phyloP scores from a whole-genome alignment of 202 grass and related monocot species.

The Zoysia matrella region DNA sequence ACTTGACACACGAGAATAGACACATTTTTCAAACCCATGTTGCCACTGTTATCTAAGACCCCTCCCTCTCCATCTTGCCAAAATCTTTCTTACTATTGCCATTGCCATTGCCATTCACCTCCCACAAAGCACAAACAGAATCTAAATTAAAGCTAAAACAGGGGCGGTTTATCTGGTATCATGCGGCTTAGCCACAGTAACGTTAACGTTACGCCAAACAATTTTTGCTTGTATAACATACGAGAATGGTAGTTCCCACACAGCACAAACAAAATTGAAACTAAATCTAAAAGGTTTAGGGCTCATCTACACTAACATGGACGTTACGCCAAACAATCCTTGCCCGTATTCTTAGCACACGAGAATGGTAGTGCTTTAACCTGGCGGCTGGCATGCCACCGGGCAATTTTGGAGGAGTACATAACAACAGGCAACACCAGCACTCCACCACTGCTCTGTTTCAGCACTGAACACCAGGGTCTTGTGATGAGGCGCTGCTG shows the following conservation, averaged over 20 bases:
- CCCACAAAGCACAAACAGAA: not conserved
- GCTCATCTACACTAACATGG: too few relatives aligned
- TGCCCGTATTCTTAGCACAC: not conserved
- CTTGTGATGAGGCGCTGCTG: conserved; percentile 40
- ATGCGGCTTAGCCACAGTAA: too few relatives aligned
- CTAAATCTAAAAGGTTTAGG: too few relatives aligned
- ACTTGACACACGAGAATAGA: too few relatives aligned
- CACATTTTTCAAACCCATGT: too few relatives aligned
- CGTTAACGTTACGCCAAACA: too few relatives aligned
- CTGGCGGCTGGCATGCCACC: conserved; percentile 35
- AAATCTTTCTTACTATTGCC: not conserved
- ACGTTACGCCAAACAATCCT: too few relatives aligned
- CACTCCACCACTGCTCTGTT: not conserved
- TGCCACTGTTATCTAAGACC: too few relatives aligned
- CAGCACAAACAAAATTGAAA: too few relatives aligned
- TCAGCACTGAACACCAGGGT: conserved; percentile 20
- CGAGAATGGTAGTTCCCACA: too few relatives aligned
- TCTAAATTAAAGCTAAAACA: not conserved
- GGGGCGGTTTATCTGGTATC: not conserved
- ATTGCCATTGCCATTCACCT: not conserved
- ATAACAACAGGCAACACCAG: conserved; percentile 13
- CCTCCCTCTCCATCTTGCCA: not conserved
- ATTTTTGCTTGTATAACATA: too few relatives aligned
- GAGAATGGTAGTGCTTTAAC: not conserved
- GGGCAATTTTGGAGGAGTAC: not conserved